A percentile compares a stretch with the other conserved stretches of the same genome.
phyloP scores from a whole-genome alignment of 2,329 filamentous ascomycete species.

The Talaromyces verruculosus region DNA sequence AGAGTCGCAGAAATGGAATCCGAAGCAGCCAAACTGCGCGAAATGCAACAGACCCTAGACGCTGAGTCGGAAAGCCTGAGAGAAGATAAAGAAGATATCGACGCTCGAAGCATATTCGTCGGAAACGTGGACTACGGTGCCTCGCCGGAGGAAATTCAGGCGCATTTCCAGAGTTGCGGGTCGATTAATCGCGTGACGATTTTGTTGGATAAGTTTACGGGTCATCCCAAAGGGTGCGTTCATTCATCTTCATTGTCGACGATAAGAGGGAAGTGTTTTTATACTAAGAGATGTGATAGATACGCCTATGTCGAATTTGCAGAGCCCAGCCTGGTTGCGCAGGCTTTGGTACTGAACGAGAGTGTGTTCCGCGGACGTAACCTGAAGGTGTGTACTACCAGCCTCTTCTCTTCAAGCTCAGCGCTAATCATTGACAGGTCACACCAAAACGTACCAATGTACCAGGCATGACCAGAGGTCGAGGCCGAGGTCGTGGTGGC shows the following conservation, averaged over 20 bases:
- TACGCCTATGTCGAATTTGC: constrained; percentile 99
- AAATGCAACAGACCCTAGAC: constrained; percentile 84
- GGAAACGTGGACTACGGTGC: constrained; percentile 98
- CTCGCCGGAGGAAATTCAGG: constrained; percentile 95
- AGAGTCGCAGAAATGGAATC: constrained; percentile 88
- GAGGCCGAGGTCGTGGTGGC: constrained; percentile 54
- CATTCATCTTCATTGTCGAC: constrained; percentile 21
- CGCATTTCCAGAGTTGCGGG: constrained; percentile 95
- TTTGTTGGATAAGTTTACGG: constrained; percentile 94
- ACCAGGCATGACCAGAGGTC: constrained; percentile 84
- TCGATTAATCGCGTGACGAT: constrained; percentile 98
- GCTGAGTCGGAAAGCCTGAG: constrained; percentile 77
- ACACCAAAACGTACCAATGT: constrained; percentile 95
- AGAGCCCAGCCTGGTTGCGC: constrained; percentile 86
- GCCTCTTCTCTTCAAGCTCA: neutral
- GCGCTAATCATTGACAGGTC: constrained; percentile 53
- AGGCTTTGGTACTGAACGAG: constrained; percentile 93
- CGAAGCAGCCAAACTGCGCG: constrained; percentile 79
- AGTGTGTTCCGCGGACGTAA: constrained; percentile 92
- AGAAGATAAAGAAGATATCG: constrained; percentile 94
- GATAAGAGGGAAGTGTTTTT: neutral
- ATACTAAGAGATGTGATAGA: constrained; percentile 52
- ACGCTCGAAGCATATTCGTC: constrained; percentile 94
- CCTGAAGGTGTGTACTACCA: constrained; percentile 71
- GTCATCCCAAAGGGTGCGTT: constrained; percentile 96